Base-by-base conservation (phyloP, 495 filamentous ascomycete genomes). In the Cercophora sp. region DNA sequence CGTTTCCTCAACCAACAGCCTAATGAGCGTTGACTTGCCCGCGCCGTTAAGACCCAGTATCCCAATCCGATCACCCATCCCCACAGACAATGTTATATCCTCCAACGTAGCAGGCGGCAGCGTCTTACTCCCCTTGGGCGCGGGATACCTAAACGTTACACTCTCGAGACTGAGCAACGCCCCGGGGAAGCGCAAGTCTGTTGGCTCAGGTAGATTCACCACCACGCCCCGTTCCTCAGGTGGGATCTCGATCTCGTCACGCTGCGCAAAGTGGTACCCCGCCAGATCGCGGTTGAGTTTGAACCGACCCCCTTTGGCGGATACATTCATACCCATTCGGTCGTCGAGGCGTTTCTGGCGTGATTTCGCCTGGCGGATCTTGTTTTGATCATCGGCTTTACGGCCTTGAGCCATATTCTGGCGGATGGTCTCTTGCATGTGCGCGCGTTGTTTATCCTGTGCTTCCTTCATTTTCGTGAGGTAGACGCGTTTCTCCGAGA, bases 301-400 rank as follows among this genome's bases (percentile, higher is more conserved):
- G 73, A 92, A 91, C 18, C 84, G 70, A 9, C 77, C 77, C 8
- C 88, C 88, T 23, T 72, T 82, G n/a, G 83, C 80, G 58, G 67
- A 81, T 32, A 86, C 83, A 51, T 91, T 74, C 54, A 91, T 66
- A 3, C 88, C 89, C 82, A 81, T 83, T 32, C 87, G 75, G 45
- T 92, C 83, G 50, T 91, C 88, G 8, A 94, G 75, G 59, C 86
- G 88, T 68, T 89, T 91, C 62, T 89, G 86, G 6, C 87, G 76
- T 1, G 81, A 85, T 47, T 87, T 88, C 16, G 88, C 88, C 69
- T 87, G 83, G 19, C 85, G 81, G 18, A 92, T 72, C 61, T 88
- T 88, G 59, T 89, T 91, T 45, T 88, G 83, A 57, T 92, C 88
- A 29, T 86, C 85, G 15, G 79, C 82, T 36, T 80, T 79, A 65